phyloP scores from a whole-genome alignment of 2,329 filamentous ascomycete species.

The Aspergillus pseudoviridinutans region DNA sequence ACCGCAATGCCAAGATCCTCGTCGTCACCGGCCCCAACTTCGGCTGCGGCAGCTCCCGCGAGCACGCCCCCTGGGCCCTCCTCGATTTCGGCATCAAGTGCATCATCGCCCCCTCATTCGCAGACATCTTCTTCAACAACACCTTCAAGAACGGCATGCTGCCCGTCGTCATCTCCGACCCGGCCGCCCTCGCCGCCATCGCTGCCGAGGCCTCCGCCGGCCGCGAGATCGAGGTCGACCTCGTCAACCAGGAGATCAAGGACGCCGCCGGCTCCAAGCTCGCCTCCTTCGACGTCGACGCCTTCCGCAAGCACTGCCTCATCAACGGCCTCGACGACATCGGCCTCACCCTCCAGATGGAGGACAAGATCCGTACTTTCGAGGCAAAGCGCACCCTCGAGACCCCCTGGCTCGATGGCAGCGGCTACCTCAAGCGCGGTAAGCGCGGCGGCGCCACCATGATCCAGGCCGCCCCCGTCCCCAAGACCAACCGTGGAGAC shows the following conservation, averaged over 20 bases:
- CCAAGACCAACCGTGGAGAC: constrained; percentile 85
- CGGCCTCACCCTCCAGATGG: constrained; percentile 86
- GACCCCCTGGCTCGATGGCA: constrained; percentile 89
- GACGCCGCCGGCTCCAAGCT: constrained; percentile 69
- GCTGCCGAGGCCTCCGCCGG: constrained; percentile 74
- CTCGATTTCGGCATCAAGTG: constrained; percentile 95
- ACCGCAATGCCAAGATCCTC: constrained; percentile 79
- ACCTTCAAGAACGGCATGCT: constrained; percentile 99
- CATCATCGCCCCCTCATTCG: constrained; percentile 82
- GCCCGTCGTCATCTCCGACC: constrained; percentile 70
- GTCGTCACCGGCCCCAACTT: constrained; percentile 92
- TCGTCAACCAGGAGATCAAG: constrained; percentile 78
- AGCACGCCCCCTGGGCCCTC: constrained; percentile 95
- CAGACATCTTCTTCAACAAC: constrained; percentile 99
- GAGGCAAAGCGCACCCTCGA: constrained; percentile 71
- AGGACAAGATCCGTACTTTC: constrained; percentile 80
- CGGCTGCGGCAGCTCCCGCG: constrained; percentile 85
- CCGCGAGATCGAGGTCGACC: constrained; percentile 82
- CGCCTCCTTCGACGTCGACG: constrained; percentile 79
- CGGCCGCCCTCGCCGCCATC: constrained; percentile 63
- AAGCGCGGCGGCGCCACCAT: constrained; percentile 55
- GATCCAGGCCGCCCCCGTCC: constrained; percentile 65
- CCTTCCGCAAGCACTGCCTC: constrained; percentile 91
- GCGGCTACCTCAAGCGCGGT: constrained; percentile 65
- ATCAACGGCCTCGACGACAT: constrained; percentile 95